Evolutionary conservation across 169 alveolate species (phyloP), one percentile per base, ranked within the genome.

Genomic region (Ichthyophthirius multifiliis): DNA sequence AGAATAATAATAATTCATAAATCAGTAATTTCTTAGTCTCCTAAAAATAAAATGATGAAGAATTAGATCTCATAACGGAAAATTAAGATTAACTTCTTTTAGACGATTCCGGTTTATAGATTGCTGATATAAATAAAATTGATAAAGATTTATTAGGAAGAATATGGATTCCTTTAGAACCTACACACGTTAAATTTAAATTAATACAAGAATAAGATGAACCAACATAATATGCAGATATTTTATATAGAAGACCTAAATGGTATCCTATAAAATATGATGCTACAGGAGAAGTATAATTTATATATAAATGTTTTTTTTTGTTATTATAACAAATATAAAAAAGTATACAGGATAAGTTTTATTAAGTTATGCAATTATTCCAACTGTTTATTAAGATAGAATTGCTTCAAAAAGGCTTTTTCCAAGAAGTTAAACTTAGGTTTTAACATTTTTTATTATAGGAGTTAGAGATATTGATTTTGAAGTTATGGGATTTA

Each of bases 401-500:
- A 39, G 30, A 5, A 27, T 67, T 9, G 83, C 83, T 3, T 55
- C 18, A 15, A 71, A 84, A 46, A 35, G 31, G 12, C 15, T 81
- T 12, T 67, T 64, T 31, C 86, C 86, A n/a, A 35, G 34, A 27
- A 47, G 44, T 30, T 18, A 18, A 7, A 23, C 18, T 10, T 6
- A 41, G 16, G 44, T 46, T 5, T 16, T 81, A 16, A 46, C 45
- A 30, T 64, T 84, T 16, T 73, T 86, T 32, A 62, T 83, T 20
- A 86, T 90, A 9, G 94, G 94, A 4, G 34, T 90, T 1, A 81
- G 94, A 71, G 92, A 90, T 74, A 74, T 90, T 9, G 88, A 83
- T 1, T 84, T 67, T 2, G 76, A 88, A 10, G 30, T 85, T 7
- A 37, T 43, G 31, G 48, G 76, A 9, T 20, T 80, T 15, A 84